These are phyloP conservation scores for Aleurites moluccanus DNA, from an alignment of 441 rosid genomes.

Conservation along the genomic window DNA sequence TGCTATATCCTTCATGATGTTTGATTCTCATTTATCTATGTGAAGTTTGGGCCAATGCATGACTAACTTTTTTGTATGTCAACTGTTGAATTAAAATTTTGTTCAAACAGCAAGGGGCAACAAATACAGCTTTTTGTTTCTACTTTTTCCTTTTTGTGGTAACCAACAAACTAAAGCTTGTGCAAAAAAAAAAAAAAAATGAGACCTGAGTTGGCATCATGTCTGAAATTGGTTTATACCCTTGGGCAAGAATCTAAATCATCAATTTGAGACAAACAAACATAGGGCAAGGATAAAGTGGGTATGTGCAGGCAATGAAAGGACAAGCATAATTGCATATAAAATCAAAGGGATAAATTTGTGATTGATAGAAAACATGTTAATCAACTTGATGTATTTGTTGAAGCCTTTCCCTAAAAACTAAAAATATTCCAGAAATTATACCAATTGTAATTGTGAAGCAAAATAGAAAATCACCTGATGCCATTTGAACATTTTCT, in stretches of 20 bases:
- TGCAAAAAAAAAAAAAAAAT: not conserved
- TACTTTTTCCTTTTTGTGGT: not conserved
- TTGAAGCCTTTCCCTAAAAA: not conserved
- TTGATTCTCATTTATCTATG: not conserved
- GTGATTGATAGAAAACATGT: not conserved
- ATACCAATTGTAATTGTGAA: not conserved
- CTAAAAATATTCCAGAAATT: not conserved
- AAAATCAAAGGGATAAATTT: not conserved
- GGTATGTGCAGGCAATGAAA: not conserved
- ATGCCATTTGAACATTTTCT: constrained; percentile 88
- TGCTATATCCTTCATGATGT: not conserved
- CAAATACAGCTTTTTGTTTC: not conserved
- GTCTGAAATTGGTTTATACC: not conserved
- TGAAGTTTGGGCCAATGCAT: not conserved
- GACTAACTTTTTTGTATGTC: not conserved
- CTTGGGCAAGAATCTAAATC: not conserved
- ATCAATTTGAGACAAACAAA: not conserved
- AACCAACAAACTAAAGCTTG: not conserved
- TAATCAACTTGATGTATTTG: not conserved
- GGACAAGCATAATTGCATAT: not conserved
- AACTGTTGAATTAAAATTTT: no score
- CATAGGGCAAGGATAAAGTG: not conserved
- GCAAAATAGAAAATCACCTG: constrained; percentile 45
- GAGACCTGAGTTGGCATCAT: not conserved
- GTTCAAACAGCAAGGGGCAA: not conserved